Evolutionary conservation across 768 basidiomycete species (phyloP).

Genomic region (Naganishia onofrii): DNA sequence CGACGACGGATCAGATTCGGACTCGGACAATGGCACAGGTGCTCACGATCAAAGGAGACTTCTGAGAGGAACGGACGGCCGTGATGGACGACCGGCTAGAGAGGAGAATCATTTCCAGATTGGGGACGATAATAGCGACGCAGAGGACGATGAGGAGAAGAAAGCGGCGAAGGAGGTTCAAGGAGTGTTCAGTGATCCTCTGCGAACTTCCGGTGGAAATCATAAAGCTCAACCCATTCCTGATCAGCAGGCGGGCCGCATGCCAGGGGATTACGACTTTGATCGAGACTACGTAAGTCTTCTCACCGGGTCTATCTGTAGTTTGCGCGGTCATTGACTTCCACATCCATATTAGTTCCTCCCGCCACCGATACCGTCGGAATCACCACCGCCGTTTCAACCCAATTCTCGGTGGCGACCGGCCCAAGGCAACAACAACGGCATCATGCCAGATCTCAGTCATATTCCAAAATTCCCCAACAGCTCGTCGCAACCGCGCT

Average conservation of each 20-base stretch:
- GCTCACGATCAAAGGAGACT: constrained; percentile 33
- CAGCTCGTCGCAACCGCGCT: constrained; percentile 10
- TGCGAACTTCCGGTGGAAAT: constrained; percentile 28
- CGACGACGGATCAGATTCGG: constrained; percentile 57
- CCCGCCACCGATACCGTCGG: constrained; percentile 36
- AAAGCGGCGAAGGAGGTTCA: constrained; percentile 33
- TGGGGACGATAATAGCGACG: constrained; percentile 10
- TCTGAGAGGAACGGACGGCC: constrained; percentile 34
- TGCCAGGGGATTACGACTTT: constrained; percentile 51
- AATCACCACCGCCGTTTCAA: constrained; percentile 49
- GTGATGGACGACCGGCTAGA: background rate
- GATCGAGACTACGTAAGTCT: constrained; percentile 48
- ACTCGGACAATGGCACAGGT: constrained; percentile 51
- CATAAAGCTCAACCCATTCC: background rate
- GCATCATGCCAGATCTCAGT: constrained; percentile 40
- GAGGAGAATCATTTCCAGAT: constrained; percentile 2
- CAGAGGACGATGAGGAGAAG: constrained; percentile 22
- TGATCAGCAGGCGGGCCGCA: constrained; percentile 24
- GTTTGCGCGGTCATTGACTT: background rate
- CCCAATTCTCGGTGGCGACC: constrained; percentile 45
- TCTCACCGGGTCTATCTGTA: background rate
- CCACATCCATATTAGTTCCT: constrained; percentile 36
- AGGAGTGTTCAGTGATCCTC: constrained; percentile 36
- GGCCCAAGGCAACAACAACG: constrained; percentile 49
- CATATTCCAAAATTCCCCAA: constrained; percentile 50